Conservation (phyloP, 2,329 filamentous ascomycete species). For the Aspergillus ibericus region DNA sequence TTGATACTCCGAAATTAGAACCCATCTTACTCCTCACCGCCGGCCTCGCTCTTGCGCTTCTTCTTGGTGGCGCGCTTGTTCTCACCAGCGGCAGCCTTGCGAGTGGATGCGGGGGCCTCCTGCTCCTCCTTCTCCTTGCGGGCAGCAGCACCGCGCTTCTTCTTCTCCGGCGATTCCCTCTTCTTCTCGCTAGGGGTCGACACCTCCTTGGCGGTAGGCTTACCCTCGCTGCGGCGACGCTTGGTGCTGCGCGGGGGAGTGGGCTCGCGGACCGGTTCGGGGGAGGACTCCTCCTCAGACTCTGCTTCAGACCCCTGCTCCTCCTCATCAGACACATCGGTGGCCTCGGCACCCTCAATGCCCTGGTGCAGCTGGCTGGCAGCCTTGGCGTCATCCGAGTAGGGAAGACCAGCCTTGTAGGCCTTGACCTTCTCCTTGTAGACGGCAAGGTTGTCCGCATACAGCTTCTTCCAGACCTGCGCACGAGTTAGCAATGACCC, state of each 20-base stretch:
- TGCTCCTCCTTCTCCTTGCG: slow-evolving; percentile 32
- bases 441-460: slow-evolving; percentile 56
- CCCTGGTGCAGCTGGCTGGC: slow-evolving; percentile 45
- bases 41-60: slow-evolving; percentile 50
- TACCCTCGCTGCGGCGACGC: slow-evolving; percentile 45
- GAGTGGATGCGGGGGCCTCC: slow-evolving; percentile 25
- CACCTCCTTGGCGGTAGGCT: slow-evolving; percentile 33
- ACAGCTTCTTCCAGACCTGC: slow-evolving; percentile 58
- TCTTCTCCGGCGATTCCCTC: slow-evolving; percentile 35
- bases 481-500: slow-evolving; percentile 11
- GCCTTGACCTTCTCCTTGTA: slow-evolving; percentile 57
- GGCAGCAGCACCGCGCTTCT: slow-evolving; percentile 27
- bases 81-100: slow-evolving; percentile 33
- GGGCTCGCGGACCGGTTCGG: slow-evolving; percentile 43
- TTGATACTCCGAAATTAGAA: neutral
- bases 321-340: slow-evolving; percentile 20
- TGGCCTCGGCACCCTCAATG: slow-evolving; percentile 37
- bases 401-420: slow-evolving; percentile 56
- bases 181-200: slow-evolving; percentile 24
- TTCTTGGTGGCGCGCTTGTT: slow-evolving; percentile 41
- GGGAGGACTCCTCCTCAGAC: slow-evolving; percentile 33
- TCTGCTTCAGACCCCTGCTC: slow-evolving; percentile 29
- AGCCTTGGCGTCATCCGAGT: slow-evolving; percentile 46
- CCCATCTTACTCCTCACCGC: slow-evolving; percentile 23
- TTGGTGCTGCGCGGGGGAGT: slow-evolving; percentile 46